Base-by-base conservation (phyloP, 1,284 basidiomycete species). In the Pseudozyma hubeiensis region DNA sequence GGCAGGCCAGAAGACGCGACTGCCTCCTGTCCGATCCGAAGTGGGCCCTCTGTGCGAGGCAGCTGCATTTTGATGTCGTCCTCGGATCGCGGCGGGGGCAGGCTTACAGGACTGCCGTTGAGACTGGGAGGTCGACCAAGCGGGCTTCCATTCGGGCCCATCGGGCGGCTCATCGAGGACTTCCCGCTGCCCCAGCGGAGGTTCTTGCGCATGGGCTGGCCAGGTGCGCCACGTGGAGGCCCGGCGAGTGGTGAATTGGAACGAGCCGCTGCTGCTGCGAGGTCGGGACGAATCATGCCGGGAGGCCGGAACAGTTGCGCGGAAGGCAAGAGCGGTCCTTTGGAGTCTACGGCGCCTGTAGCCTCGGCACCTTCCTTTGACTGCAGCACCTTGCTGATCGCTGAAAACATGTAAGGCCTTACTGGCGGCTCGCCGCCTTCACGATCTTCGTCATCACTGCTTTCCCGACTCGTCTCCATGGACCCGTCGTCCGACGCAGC, bases 131-230 rank as follows among this genome's bases (percentile, higher is more conserved):
- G 54, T 24, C 67, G 72, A 3, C 53, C 64, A 0, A 66, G 29
- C 4, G 72, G 72, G 40, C 72, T 75, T 34, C 57, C 60, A 43
- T 64, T 65, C n/a, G 60, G 70, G 11, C 70, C 69, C 45, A 81
- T 10, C 0, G 72, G 74, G 0, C 81, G 73, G 46, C 80, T 81
- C 13, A 57, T 41, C 17, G 80, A 81, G 7, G 75, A 68, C 52
- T 83, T 83, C 29, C 81, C 81, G 48, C 66, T 81, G 30, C 81
- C 81, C 81, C 81, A 83, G 5, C 81, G 70, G 31, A 83, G 46
- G 46, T 83, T 83, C 67, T 75, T 81, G 29, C 81, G 78, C 57
- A 78, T 78, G 6, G 81, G 81, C 56, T 77, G 78, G 10, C 80
- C 80, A 24, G 66, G 61, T 9, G 57, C 39, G 13, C 64, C 72